Base-by-base conservation (phyloP, 2,329 filamentous ascomycete genomes). In the Alternaria sp. region DNA sequence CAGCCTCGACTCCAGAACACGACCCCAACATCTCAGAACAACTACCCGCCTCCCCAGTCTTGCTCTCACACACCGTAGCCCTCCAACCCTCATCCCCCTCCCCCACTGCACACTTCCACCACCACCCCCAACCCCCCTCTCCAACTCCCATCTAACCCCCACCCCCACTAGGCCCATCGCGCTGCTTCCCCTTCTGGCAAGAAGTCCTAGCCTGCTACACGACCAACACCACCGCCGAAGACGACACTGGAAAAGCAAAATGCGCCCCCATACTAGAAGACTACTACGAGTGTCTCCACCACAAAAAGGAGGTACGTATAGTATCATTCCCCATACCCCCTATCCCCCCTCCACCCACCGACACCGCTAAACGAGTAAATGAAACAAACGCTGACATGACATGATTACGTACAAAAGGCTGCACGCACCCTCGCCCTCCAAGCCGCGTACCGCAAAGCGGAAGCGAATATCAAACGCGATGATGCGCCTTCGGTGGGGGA, bases 131-230 rank as follows among this genome's bases (percentile, higher is more conserved):
- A n/a, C n/a, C n/a, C n/a, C n/a, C n/a, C n/a, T n/a, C n/a, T n/a
- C n/a, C n/a, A n/a, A n/a, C n/a, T n/a, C n/a, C n/a, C n/a, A n/a
- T n/a, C n/a, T n/a, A n/a, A n/a, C 21, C 29, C 33, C 28, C 7
- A 14, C 23, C 49, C 44, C 44, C 39, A 17, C 21, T 72, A 90
- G 87, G 88, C 73, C 85, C 86, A 67, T 85, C 84, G 72, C 91
- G 94, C 80, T 99, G 95, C 88, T 98, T 97, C 84, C 92, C 93
- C 77, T 99, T 97, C 87, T 99, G 95, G 95, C 95, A 99, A 83
- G 95, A 99, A 82, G 88, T 98, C 67, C 90, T 99, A 78, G 93
- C 93, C 73, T 99, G 95, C 87, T 99, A 99, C 80, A 93, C 97
- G 61, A 89, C 97, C 77, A 98, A 98, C 83, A 92, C 92, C 55